Evolutionary conservation across 306 rosid genomes (phyloP).

Genomic region (Vachellia pachyceras): DNA sequence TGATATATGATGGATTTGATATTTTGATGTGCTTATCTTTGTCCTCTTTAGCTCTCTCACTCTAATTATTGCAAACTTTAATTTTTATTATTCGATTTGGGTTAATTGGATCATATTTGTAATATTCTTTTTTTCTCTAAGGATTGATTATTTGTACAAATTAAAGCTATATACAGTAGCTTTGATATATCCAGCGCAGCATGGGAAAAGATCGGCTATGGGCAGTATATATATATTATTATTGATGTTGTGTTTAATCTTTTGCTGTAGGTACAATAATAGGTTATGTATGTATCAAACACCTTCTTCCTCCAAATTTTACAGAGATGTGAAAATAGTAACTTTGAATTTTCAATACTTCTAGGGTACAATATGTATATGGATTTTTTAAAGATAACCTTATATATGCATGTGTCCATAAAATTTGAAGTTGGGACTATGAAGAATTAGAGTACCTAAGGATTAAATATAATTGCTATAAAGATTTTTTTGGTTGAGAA

Average conservation of each 20-base stretch:
- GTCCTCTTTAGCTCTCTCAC: conserved; percentile 14
- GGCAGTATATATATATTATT: background rate
- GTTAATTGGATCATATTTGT: background rate
- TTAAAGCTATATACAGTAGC: too few species aligned
- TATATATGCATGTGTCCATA: background rate
- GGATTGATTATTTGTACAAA: background rate
- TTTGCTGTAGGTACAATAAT: background rate
- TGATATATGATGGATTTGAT: conserved; percentile 31
- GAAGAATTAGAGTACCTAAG: too few species aligned
- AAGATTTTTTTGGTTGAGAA: background rate
- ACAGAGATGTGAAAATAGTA: background rate
- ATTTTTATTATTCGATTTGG: background rate
- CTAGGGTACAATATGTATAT: background rate
- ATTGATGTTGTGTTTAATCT: too few species aligned
- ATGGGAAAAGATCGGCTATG: background rate
- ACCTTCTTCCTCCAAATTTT: background rate
- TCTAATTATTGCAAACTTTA: background rate
- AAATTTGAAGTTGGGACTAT: background rate
- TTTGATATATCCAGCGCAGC: too few species aligned
- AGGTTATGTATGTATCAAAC: background rate
- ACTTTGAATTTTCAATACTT: background rate
- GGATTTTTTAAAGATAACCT: background rate
- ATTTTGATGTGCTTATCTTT: background rate
- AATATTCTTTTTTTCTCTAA: background rate
- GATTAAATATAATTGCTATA: too few species aligned